Evolutionary conservation across 352 stramenopile genomes (phyloP), one percentile per base, ranked within the genome.

Genomic region (Phytopythium litorale): DNA sequence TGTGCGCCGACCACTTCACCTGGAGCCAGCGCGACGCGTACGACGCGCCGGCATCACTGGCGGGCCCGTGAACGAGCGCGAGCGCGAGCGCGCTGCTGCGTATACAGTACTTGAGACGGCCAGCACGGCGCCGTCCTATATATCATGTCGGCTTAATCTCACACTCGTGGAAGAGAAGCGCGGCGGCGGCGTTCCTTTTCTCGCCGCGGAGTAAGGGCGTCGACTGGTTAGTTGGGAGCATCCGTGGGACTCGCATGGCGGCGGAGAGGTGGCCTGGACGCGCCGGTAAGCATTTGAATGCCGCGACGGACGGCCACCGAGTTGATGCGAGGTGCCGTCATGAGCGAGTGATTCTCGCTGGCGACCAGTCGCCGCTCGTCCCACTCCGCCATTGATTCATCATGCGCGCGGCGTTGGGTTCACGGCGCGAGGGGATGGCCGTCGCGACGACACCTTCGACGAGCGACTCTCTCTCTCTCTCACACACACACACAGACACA

Each of bases 1-100:
- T 72, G 19, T 87, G 78, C 62, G 62, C 63, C 13, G 75, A 78
- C 38, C 77, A 87, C 62, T 80, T 62, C 56, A 55, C 63, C 35
- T 70, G 63, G 67, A 60, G 43, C 21, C 61, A 70, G 33, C 63
- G 67, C 28, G 66, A 68, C 37, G 38, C 38, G 13, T 43, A 43
- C 38, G 38, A 13, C 38, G 15, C 15, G 13, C 18, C 38, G 38
- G 13, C 38, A 19, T 43, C 38, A 1, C 28, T 43, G 12, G 38
- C 38, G 13, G 38, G 5, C 38, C 38, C 38, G 6, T 43, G 13
- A 43, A 7, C 12, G 25, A 28, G 3, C 25, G 25, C 25, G 25
- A 28, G 25, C 25, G 38, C 38, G 38, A 16, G 12, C 38, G 38
- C 13, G 13, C 18, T n/a, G 25, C 25, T 43, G 38, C 38, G 38